Conservation (phyloP, 1,284 basidiomycete genomes). For the Puccinia horiana region DNA sequence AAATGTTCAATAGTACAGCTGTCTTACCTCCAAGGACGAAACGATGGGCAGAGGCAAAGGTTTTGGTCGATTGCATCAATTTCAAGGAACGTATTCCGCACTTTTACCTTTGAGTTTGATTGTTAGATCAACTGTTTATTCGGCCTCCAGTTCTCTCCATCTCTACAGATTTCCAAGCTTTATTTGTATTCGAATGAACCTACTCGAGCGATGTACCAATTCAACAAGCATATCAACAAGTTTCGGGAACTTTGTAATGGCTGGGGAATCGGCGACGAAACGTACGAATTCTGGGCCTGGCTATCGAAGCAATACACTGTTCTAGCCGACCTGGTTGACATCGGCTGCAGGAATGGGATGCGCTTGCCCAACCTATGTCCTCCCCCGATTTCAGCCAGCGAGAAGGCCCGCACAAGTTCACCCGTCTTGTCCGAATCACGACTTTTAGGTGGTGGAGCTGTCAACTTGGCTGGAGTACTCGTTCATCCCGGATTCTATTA, state of each 20-base stretch:
- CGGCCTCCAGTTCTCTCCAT: conserved; percentile 25
- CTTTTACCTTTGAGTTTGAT: not conserved
- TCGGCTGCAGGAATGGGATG: conserved; percentile 68
- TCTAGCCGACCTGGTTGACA: conserved; percentile 81
- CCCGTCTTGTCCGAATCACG: conserved; percentile 54
- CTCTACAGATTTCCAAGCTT: conserved; percentile 74
- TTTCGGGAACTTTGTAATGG: conserved; percentile 84
- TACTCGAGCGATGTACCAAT: conserved; percentile 73
- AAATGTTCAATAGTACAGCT: conserved; percentile 82
- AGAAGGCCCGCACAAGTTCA: conserved; percentile 52
- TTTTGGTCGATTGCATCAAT: conserved; percentile 85
- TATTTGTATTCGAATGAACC: conserved; percentile 85
- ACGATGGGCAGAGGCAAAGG: conserved; percentile 96
- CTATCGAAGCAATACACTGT: conserved; percentile 86
- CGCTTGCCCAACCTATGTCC: conserved; percentile 67
- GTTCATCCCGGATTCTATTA: conserved; percentile 90
- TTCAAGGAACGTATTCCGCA: conserved; percentile 68
- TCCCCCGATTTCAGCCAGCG: conserved; percentile 58
- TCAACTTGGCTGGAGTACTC: conserved; percentile 62
- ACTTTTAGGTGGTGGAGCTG: conserved; percentile 44
- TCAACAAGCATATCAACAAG: conserved; percentile 77
- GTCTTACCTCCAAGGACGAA: conserved; percentile 88
- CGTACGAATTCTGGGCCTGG: conserved; percentile 97
- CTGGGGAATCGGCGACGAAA: conserved; percentile 96
- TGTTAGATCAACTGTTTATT: not conserved